Percentiles rank a stretch among this genome's conserved stretches.
Conservation (phyloP, 1,284 basidiomycete genomes). For the Wolfiporia cocos region DNA sequence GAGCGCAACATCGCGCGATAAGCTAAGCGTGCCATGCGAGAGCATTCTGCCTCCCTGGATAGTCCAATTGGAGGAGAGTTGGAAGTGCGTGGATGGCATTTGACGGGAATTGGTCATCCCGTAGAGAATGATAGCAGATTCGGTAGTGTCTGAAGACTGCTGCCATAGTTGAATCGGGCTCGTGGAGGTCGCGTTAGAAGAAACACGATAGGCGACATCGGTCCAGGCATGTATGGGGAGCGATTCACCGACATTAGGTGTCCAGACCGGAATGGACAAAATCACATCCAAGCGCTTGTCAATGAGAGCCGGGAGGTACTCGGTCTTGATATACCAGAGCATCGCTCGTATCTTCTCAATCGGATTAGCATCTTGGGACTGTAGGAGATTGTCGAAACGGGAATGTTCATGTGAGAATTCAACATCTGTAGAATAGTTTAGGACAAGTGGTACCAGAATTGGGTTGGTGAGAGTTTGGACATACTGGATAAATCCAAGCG, state of each 20-base stretch:
- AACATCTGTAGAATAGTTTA: conserved; percentile 12
- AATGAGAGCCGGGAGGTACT: conserved; percentile 18
- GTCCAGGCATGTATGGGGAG: conserved; percentile 15
- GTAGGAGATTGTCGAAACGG: conserved; percentile 13
- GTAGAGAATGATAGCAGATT: conserved; percentile 21
- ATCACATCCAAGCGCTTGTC: conserved; percentile 17
- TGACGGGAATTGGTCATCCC: conserved; percentile 17
- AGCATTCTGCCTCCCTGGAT: conserved; percentile 10
- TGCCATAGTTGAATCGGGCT: no score
- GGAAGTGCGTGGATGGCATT: conserved; percentile 9
- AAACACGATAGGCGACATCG: conserved; percentile 16
- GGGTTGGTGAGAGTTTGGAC: conserved; percentile 2
- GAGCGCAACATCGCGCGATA: conserved; percentile 22
- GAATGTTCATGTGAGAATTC: conserved; percentile 16
- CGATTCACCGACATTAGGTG: not conserved
- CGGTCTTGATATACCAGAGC: conserved; percentile 14
- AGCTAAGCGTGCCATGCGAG: conserved; percentile 19
- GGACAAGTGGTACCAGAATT: not conserved
- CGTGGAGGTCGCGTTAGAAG: conserved; percentile 6
- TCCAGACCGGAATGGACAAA: conserved; percentile 19
- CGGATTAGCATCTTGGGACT: conserved; percentile 7
- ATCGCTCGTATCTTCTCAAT: conserved; percentile 13
- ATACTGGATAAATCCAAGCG: conserved; percentile 19
- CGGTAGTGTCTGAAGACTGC: no score
- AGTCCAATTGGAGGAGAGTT: conserved; percentile 17